Percentiles rank a stretch among this genome's conserved stretches.
Conservation (phyloP, 768 basidiomycete species). For the Neoboletus brunneissimus region DNA sequence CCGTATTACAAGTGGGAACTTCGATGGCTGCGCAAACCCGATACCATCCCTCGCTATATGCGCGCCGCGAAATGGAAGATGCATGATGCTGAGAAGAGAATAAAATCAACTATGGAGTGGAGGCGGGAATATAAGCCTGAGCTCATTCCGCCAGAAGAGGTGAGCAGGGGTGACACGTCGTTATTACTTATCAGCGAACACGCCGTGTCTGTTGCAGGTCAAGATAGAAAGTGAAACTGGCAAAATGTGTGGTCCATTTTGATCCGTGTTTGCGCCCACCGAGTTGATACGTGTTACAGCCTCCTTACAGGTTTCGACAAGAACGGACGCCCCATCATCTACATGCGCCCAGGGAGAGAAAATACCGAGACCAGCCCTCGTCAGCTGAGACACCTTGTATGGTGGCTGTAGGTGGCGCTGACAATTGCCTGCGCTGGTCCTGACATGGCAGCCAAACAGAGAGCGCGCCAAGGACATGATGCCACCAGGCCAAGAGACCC, state of each 20-base stretch:
- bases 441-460: slow-evolving; percentile 37
- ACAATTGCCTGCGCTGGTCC: not conserved
- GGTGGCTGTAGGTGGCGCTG: slow-evolving; percentile 63
- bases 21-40: slow-evolving; percentile 69
- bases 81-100: slow-evolving; percentile 71
- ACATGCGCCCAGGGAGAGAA: slow-evolving; percentile 85
- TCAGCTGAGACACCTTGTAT: slow-evolving; percentile 83
- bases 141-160: slow-evolving; percentile 76
- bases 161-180: slow-evolving; percentile 20
- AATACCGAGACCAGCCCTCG: slow-evolving; percentile 77
- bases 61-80: slow-evolving; percentile 84
- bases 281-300: slow-evolving; percentile 35
- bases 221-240: slow-evolving; percentile 80
- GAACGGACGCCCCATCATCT: slow-evolving; percentile 84
- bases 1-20: slow-evolving; percentile 75
- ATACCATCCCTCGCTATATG: slow-evolving; percentile 70
- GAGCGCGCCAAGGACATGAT: slow-evolving; percentile 89
- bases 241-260: slow-evolving; percentile 63
- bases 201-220: slow-evolving; percentile 36
- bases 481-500: slow-evolving; percentile 79
- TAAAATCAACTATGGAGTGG: slow-evolving; percentile 81
- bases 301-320: slow-evolving; percentile 82
- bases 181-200: slow-evolving; percentile 1
- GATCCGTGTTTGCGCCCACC: not conserved
- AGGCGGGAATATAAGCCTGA: slow-evolving; percentile 83